phyloP scores from a whole-genome alignment of 2,329 filamentous ascomycete species.

The Sclerotinia sclerotiorum region DNA sequence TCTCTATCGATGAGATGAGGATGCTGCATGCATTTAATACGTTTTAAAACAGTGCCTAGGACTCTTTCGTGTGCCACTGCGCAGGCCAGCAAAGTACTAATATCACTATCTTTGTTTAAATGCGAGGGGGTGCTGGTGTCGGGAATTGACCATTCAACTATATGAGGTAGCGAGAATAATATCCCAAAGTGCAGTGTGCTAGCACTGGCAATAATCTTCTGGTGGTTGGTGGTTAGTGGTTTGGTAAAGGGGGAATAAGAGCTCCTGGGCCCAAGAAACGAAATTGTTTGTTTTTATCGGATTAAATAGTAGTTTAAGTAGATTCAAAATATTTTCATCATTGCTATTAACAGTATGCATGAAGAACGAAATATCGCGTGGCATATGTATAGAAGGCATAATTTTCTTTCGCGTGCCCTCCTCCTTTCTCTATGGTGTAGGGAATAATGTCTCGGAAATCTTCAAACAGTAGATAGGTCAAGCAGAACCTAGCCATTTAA shows the following conservation, averaged over 20 bases:
- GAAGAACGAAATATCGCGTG: neutral
- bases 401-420: neutral
- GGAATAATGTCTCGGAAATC: neutral
- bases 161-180: neutral
- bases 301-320: neutral
- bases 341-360: neutral
- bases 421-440: neutral
- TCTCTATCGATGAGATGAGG: neutral
- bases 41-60: rapidly evolving
- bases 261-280: neutral
- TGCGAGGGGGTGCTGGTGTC: neutral
- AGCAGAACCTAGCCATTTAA: neutral
- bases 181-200: neutral
- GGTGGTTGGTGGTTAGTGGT: too few relatives aligned
- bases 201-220: neutral
- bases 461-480: neutral
- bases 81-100: neutral
- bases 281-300: neutral
- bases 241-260: neutral
- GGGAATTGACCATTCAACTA: neutral
- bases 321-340: neutral
- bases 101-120: neutral
- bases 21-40: neutral
- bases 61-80: neutral
- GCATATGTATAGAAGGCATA: neutral